phyloP scores from a whole-genome alignment of 2,329 filamentous ascomycete genomes.

The Alternaria arborescens region DNA sequence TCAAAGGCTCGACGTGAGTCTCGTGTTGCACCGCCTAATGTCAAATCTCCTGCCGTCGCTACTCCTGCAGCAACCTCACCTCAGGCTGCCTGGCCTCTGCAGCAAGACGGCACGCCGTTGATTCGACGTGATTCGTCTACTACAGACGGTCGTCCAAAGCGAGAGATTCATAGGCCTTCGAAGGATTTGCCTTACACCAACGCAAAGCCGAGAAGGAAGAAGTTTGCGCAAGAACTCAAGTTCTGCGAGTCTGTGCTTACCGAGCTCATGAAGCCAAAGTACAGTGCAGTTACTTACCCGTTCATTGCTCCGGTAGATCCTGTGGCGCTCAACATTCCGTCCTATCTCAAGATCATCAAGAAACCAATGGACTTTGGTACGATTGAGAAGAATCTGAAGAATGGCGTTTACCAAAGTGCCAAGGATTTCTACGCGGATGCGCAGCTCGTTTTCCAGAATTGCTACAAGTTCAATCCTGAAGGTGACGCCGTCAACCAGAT shows the following conservation, averaged over 20 bases:
- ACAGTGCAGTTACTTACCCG: slow-evolving; percentile 72
- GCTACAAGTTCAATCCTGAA: slow-evolving; percentile 87
- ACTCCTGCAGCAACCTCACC: slow-evolving; percentile 54
- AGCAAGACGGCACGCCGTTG: slow-evolving; percentile 78
- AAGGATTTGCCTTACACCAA: slow-evolving; percentile 89
- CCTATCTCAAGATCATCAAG: slow-evolving; percentile 93
- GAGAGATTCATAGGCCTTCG: slow-evolving; percentile 88
- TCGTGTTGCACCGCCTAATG: slow-evolving; percentile 52
- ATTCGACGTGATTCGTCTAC: slow-evolving; percentile 87
- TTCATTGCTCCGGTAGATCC: slow-evolving; percentile 91
- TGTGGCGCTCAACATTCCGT: slow-evolving; percentile 90
- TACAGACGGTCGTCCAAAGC: slow-evolving; percentile 83
- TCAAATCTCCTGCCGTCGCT: slow-evolving; percentile 55
- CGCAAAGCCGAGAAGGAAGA: slow-evolving; percentile 88
- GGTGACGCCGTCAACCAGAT: slow-evolving; percentile 76
- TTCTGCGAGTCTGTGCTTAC: slow-evolving; percentile 86
- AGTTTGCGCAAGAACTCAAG: slow-evolving; percentile 84
- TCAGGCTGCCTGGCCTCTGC: slow-evolving; percentile 73
- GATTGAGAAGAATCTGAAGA: slow-evolving; percentile 78
- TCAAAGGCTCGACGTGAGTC: slow-evolving; percentile 59
- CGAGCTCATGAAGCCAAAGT: slow-evolving; percentile 78
- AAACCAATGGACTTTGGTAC: slow-evolving; percentile 94
- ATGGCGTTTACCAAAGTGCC: slow-evolving; percentile 79
- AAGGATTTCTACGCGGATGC: slow-evolving; percentile 89
- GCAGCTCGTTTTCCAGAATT: slow-evolving; percentile 85